Evolutionary conservation across 2,329 filamentous ascomycete genomes (phyloP), one percentile per base, ranked within the genome.

Genomic region (Podosphaera xanthii): DNA sequence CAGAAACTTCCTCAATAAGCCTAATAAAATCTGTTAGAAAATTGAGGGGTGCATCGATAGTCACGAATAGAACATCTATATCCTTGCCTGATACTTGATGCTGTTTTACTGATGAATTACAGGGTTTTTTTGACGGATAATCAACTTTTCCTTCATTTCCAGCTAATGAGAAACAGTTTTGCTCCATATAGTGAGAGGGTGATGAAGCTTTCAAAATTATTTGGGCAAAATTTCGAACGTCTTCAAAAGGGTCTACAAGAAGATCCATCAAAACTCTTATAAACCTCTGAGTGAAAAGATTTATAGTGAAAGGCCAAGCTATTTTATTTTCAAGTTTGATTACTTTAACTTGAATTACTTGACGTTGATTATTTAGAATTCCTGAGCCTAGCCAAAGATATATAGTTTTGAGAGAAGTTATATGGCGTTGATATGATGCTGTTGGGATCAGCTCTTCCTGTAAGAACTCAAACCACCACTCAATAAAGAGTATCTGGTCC

Each of bases 231-330:
- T 78, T 80, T 64, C 91, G 78, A 3, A 97, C 86, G 69, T 98
- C 92, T 60, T 97, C 92, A 66, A 94, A 98, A 0, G 91, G 87
- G 65, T 98, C 87, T 67, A 94, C 75, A 6, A 94, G 71, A 31
- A 95, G 77, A 69, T 95, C 88, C 12, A 90, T 73, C 5, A 97
- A 73, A 3, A 82, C 74, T 55, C 84, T 76, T 9, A 80, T 71
- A 72, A 84, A 80, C 0, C 70, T 74, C 2, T 65, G 63, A 54
- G 79, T 76, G 10, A 68, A 67, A 14, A 71, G 69, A 2, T 72
- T 63, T 4, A 67, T 59, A 10, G 54, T 54, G 59, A 61, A 66
- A 35, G 62, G 68, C 66, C 67, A 69, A 5, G 60, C 36, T 14
- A 63, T 66, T 14, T 62, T 36, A 58, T 66, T 63, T 8, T 60